Conservation (phyloP, 257 asterid species). For the Fraxinus quadrangulata region DNA sequence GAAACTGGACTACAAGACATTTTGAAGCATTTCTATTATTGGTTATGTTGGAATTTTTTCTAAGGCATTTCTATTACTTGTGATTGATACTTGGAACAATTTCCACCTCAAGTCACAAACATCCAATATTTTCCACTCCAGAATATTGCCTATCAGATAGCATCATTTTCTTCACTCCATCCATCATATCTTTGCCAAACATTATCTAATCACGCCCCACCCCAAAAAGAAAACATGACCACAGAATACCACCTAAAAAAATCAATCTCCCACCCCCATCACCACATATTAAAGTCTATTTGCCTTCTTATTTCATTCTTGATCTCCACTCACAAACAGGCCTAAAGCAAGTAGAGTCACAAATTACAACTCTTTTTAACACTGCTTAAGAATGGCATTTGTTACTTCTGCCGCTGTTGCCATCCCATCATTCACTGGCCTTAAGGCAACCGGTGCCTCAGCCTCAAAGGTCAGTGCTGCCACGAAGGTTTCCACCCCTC, state of each 20-base stretch:
- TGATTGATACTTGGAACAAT: not conserved
- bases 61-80: too few relatives aligned
- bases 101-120: constrained; percentile 33
- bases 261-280: constrained; percentile 1
- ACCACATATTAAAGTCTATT: not conserved
- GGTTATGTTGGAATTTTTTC: too few relatives aligned
- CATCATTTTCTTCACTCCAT: constrained; percentile 13
- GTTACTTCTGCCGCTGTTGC: too few relatives aligned
- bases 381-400: too few relatives aligned
- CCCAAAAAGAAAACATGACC: too few relatives aligned
- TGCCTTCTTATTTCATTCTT: too few relatives aligned
- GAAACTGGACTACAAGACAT: too few relatives aligned
- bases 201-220: too few relatives aligned
- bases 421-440: too few relatives aligned
- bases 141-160: constrained; percentile 38
- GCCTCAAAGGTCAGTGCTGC: constrained; percentile 35
- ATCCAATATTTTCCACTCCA: constrained; percentile 42
- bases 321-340: too few relatives aligned
- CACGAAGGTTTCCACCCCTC: constrained; percentile 23
- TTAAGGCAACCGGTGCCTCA: constrained; percentile 19
- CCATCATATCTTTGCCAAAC: constrained; percentile 5
- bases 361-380: not conserved
- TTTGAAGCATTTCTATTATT: too few relatives aligned
- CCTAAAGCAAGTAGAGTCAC: too few relatives aligned
- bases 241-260: constrained; percentile 15